Conservation (phyloP, 2,329 filamentous ascomycete species). For the Neurospora crassa region DNA sequence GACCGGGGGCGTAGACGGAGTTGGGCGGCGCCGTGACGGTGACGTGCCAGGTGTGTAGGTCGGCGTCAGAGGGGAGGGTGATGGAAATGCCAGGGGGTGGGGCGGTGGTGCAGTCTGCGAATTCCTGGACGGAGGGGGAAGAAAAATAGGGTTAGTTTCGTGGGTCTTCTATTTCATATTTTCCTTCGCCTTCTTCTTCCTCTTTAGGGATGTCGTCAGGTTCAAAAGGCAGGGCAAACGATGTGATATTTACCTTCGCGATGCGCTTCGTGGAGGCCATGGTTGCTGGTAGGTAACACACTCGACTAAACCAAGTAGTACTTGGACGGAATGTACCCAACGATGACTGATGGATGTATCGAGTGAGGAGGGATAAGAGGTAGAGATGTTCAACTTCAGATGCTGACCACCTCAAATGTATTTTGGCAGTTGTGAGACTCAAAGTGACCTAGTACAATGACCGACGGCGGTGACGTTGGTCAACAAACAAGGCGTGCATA, state of each 20-base stretch:
- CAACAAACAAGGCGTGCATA: neutral
- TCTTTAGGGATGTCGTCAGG: too few relatives aligned
- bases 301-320: neutral
- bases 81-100: slow-evolving; percentile 40
- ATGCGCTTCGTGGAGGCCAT: slow-evolving; percentile 28
- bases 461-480: neutral
- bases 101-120: slow-evolving; percentile 36
- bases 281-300: neutral
- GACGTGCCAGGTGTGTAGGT: slow-evolving; percentile 45
- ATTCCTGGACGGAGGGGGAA: slow-evolving; percentile 33
- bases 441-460: neutral
- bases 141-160: neutral
- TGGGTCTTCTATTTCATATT: too few relatives aligned
- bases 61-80: slow-evolving; percentile 33
- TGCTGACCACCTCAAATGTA: neutral
- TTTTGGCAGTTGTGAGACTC: neutral
- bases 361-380: neutral
- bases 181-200: too few relatives aligned
- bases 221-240: neutral
- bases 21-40: slow-evolving; percentile 34
- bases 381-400: neutral
- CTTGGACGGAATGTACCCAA: neutral
- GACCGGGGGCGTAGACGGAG: slow-evolving; percentile 51
- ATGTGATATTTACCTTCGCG: slow-evolving; percentile 26
- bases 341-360: neutral